These are phyloP conservation scores for Gleditsia sinensis DNA, from an alignment of 306 rosid species.

Conservation along the genomic window DNA sequence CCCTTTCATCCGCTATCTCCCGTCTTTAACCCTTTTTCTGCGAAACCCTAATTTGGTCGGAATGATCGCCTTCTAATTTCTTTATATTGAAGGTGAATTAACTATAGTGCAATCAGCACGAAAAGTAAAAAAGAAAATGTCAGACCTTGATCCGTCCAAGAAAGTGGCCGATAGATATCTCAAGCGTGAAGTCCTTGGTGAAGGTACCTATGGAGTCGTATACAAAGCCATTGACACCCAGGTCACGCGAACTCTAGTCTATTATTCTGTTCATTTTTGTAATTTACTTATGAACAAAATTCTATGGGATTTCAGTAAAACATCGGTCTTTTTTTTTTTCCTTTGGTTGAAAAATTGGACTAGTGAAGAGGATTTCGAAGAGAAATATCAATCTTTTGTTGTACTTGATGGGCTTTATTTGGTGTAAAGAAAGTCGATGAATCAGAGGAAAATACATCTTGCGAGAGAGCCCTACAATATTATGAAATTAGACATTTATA, in stretches of 20 bases:
- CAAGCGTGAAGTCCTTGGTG: constrained; percentile 71
- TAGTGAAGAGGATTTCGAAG: constrained; percentile 6
- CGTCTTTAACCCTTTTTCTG: background rate
- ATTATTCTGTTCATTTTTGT: background rate
- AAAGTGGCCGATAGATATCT: constrained; percentile 73
- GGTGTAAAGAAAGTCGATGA: background rate
- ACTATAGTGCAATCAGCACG: background rate
- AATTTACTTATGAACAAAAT: background rate
- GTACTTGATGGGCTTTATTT: background rate
- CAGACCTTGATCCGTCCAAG: constrained; percentile 55
- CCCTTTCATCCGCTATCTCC: background rate
- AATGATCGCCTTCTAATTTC: background rate
- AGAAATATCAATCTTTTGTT: constrained; percentile 17
- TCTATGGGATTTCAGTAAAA: constrained; percentile 11
- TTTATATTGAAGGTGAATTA: background rate
- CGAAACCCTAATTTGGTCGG: background rate
- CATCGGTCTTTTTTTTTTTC: background rate
- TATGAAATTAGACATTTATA: background rate
- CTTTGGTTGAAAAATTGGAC: constrained; percentile 3
- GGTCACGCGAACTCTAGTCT: constrained; percentile 30
- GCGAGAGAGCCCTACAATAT: background rate
- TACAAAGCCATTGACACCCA: constrained; percentile 74
- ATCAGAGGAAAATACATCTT: background rate
- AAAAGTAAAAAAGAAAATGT: background rate
- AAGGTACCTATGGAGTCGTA: constrained; percentile 78